Base-by-base conservation (phyloP, 2,329 filamentous ascomycete genomes). In the Trichoderma citrinoviride region DNA sequence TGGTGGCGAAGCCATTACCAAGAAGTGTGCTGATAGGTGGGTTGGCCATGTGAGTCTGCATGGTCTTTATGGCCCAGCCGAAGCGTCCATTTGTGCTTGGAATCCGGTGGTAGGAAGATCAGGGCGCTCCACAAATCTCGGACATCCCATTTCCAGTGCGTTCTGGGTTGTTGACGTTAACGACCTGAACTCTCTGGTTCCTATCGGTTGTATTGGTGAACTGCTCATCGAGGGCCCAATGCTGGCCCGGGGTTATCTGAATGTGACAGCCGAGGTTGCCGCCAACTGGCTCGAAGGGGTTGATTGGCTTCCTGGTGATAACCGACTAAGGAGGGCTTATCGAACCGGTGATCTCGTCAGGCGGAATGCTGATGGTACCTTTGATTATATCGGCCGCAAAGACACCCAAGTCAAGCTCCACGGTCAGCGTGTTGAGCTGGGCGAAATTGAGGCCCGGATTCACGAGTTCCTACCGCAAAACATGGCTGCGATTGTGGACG, bases 221-320 rank as follows among this genome's bases (percentile, higher is more conserved):
- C 64, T 71, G 2, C 57, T 71, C 5, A 67, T 71, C 25, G 67
- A 71, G 23, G 67, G 68, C 5, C 65, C 66, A 10, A 65, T 67
- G 8, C 66, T 71, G 19, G 67, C 70, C 3, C 62, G 70, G 1
- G 68, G 68, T 14, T 68, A 68, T 61, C 44, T 68, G 3, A 56
- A 57, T 15, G 60, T 66, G 33, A 15, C 17, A 2, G 49, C 10
- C 15, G 40, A 63, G n/a, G 49, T 50, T 7, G 41, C 52, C 10
- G 58, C 58, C 29, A 50, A 54, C 21, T 67, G 66, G 66, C 25
- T 67, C 5, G 33, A 61, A 1, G 40, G 62, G 4, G 66, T 58
- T 52, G 33, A 33, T 5, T 27, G 61, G 50, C 29, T 21, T 33
- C 49, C 27, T 17, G 25, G 15, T 21, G 40, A 41, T 7, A 23